Conservation (phyloP, 78 protist genomes). For the Pigoraptor vietnamica region DNA sequence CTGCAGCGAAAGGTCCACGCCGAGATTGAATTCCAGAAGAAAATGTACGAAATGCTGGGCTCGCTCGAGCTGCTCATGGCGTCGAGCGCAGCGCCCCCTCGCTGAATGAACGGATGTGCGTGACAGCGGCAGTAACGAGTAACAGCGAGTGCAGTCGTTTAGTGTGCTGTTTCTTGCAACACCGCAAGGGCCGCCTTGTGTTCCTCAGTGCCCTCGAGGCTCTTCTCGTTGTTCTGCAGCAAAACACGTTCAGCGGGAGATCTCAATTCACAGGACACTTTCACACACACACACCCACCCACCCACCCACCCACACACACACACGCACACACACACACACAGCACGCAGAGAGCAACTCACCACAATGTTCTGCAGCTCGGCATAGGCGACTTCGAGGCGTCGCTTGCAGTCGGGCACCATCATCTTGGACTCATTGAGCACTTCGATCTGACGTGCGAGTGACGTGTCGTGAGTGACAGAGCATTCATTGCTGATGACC, state of each 20-base stretch:
- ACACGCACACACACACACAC: not conserved
- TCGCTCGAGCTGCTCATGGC: conserved; percentile 1
- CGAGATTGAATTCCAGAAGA: conserved; percentile 15
- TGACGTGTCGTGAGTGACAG: too few relatives aligned
- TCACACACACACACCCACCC: not conserved
- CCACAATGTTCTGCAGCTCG: not conserved
- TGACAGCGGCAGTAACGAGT: too few relatives aligned
- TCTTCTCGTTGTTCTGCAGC: not conserved
- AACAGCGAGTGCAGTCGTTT: too few relatives aligned
- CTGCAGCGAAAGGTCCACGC: not conserved
- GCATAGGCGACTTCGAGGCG: not conserved
- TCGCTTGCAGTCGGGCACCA: not conserved
- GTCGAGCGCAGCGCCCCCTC: not conserved
- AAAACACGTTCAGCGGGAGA: not conserved
- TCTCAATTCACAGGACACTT: not conserved
- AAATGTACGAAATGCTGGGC: not conserved
- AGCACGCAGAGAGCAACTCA: not conserved
- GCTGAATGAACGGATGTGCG: too few relatives aligned
- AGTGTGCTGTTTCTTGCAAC: not conserved
- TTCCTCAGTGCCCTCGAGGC: not conserved
- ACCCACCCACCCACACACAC: not conserved
- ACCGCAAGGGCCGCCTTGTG: not conserved
- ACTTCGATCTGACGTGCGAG: not conserved
- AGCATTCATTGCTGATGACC: too few relatives aligned
- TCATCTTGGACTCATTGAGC: not conserved